Base-by-base conservation (phyloP, 2,329 filamentous ascomycete species). In the Hypomyces rosellus region DNA sequence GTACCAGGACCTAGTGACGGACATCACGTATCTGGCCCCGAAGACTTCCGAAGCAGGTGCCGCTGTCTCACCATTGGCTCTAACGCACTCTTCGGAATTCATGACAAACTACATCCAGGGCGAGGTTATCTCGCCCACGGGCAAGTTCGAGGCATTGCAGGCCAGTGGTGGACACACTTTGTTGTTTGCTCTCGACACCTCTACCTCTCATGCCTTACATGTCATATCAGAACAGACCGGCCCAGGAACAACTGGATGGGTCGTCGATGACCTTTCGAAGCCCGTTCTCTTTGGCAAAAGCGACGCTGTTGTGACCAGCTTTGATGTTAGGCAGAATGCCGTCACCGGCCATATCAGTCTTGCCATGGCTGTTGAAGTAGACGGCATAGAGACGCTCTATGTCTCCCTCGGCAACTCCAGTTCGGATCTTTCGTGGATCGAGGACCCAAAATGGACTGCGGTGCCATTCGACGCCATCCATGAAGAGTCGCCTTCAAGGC, bases 121-220 rank as follows among this genome's bases (percentile, higher is more conserved):
- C 20, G 43, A 53, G 33, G 18, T 49, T 9, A 30, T 53, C n/a
- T 30, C 42, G 6, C 46, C 50, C 2, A 16, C 25, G 18, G 38
- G 16, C 18, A 53, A 49, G 22, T 49, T 53, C 14, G 50, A 53
- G 14, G 50, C 50, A 12, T 42, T 53, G 2, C 50, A 53, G 13
- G 49, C 46, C 1, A 13, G 15, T 18, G 46, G 46, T 33, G 50
- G 50, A 5, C 50, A 52, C 37, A 41, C 46, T 12, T 4, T 53
- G 3, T 45, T 53, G 4, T 53, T 53, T 34, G 22, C 12, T 3
- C 37, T 49, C 18, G 15, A 39, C n/a, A n/a, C 36, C 5, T 14
- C n/a, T 1, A 34, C 22, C 36, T n/a, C n/a, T n/a, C n/a, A n/a
- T n/a, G 37, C 46, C 4, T 44, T 53, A 2, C 7, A 43, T 13